These are phyloP conservation scores for Astragalus glycyphyllos DNA, from an alignment of 306 rosid genomes.

Conservation along the genomic window DNA sequence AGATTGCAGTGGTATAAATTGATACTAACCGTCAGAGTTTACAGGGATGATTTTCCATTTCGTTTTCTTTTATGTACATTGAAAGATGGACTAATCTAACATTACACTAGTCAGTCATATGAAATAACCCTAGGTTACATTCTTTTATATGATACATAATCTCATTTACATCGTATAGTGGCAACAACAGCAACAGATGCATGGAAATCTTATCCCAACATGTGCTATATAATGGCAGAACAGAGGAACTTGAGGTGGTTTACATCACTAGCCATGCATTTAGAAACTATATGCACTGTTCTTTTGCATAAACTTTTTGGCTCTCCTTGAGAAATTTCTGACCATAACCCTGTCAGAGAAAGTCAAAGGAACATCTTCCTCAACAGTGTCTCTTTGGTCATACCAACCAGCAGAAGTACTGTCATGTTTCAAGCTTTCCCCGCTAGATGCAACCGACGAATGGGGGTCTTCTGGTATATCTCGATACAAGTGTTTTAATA, in stretches of 20 bases:
- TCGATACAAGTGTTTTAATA: slow-evolving; percentile 76
- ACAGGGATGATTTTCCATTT: neutral
- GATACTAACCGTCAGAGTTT: neutral
- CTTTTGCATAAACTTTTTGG: slow-evolving; percentile 52
- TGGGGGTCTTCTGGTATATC: slow-evolving; percentile 63
- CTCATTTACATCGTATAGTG: slow-evolving; percentile 10
- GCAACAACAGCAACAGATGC: neutral
- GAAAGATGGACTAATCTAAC: slow-evolving; percentile 12
- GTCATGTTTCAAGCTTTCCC: slow-evolving; percentile 45
- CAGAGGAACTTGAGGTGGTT: neutral
- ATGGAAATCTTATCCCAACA: slow-evolving; percentile 16
- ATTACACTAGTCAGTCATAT: slow-evolving; percentile 24
- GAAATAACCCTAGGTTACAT: slow-evolving; percentile 38
- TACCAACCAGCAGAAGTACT: slow-evolving; percentile 53
- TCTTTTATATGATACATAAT: neutral
- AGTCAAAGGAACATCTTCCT: slow-evolving; percentile 86
- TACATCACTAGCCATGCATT: slow-evolving; percentile 9
- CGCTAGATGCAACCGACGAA: slow-evolving; percentile 36
- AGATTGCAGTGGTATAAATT: neutral
- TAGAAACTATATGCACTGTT: slow-evolving; percentile 22
- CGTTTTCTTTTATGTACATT: slow-evolving; percentile 32
- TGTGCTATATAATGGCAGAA: neutral
- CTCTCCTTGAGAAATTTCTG: slow-evolving; percentile 63
- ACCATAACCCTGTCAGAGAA: slow-evolving; percentile 61
- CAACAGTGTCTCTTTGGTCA: slow-evolving; percentile 54